Conservation (phyloP, 495 filamentous ascomycete species). For the Pseudevernia furfuracea region DNA sequence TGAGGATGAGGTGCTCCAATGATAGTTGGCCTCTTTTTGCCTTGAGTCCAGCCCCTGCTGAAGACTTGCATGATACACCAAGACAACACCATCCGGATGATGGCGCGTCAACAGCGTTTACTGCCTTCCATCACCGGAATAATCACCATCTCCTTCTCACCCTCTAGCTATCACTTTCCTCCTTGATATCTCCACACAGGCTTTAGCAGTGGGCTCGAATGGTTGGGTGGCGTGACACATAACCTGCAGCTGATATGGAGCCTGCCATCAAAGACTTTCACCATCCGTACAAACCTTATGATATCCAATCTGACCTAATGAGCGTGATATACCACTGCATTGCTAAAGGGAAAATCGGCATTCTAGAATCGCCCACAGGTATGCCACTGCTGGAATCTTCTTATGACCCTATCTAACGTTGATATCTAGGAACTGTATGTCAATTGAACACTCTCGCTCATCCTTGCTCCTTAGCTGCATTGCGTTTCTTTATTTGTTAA, state of each 20-base stretch:
- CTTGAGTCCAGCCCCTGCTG: background rate
- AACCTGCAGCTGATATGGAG: conserved; percentile 4
- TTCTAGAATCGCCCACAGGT: conserved; percentile 91
- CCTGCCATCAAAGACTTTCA: conserved; percentile 54
- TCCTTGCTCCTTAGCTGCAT: conserved; percentile 15
- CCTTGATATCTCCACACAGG: background rate
- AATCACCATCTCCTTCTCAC: background rate
- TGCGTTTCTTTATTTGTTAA: background rate
- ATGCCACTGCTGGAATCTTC: conserved; percentile 19
- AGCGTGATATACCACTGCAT: conserved; percentile 73
- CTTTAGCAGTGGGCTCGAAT: background rate
- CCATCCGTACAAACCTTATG: conserved; percentile 87
- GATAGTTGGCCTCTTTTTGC: background rate
- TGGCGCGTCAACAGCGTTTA: conserved; percentile 2
- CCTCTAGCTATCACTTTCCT: background rate
- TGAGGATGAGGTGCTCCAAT: background rate
- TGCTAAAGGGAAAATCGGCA: conserved; percentile 71
- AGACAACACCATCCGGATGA: background rate
- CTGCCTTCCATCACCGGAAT: background rate
- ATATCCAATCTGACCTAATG: conserved; percentile 89
- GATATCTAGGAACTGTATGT: conserved; percentile 43
- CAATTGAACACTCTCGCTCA: conserved; percentile 9
- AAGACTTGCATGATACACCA: background rate
- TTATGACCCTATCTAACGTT: conserved; percentile 4
- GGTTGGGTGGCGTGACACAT: background rate